Conservation (phyloP, 805 yeast genomes). For the Starmerella sirachaensis region DNA sequence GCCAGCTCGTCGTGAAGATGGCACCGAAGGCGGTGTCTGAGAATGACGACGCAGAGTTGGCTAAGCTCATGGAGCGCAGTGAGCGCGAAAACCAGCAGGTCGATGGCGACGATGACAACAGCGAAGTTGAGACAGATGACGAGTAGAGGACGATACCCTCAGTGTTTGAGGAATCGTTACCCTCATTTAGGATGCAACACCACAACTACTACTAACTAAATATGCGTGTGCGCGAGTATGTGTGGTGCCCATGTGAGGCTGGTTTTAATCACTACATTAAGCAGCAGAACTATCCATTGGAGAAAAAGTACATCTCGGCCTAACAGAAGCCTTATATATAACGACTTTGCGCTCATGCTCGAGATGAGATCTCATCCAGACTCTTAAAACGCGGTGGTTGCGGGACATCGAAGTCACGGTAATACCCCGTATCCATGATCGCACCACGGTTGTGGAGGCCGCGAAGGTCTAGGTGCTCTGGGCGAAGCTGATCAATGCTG, state of each 20-base stretch:
- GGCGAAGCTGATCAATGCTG: conserved; percentile 47
- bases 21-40: conserved; percentile 99
- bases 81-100: conserved; percentile 80
- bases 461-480: conserved; percentile 47
- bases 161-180: no score
- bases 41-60: conserved; percentile 94
- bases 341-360: background rate
- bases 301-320: background rate
- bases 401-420: conserved; percentile 7
- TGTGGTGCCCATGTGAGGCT: no score
- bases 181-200: no score
- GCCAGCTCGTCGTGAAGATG: conserved; percentile 86
- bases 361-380: background rate
- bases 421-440: conserved; percentile 1
- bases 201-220: no score
- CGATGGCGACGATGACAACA: conserved; percentile 60
- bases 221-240: no score
- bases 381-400: conserved; percentile 2
- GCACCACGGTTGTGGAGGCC: conserved; percentile 28
- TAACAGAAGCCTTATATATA: background rate
- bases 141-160: no score
- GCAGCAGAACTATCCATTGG: no score
- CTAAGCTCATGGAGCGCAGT: conserved; percentile 85
- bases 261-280: no score
- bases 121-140: conserved; percentile 31